Conservation (phyloP, 73 alveolate genomes). For the Paramecium octaurelia region DNA sequence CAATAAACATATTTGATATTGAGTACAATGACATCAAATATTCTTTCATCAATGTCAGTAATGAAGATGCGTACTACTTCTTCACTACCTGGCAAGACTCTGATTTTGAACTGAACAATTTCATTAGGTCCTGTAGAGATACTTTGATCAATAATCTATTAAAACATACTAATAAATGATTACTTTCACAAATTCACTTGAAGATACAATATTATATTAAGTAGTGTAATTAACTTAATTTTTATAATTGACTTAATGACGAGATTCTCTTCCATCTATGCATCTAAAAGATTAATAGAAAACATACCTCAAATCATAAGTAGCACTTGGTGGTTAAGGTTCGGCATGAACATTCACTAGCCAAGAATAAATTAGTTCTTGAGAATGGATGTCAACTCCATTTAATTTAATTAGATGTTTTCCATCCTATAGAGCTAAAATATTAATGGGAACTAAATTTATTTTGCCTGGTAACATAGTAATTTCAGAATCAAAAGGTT, state of each 20-base stretch:
- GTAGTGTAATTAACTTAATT: neutral
- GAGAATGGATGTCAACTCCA: slow-evolving; percentile 18
- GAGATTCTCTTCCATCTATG: slow-evolving; percentile 19
- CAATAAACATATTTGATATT: slow-evolving; percentile 46
- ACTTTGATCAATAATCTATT: neutral
- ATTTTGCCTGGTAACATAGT: slow-evolving; percentile 30
- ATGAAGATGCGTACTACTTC: neutral
- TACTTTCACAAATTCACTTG: slow-evolving; percentile 22
- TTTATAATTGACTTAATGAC: neutral
- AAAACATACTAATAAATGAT: neutral
- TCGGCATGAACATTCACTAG: neutral
- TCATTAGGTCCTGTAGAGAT: slow-evolving; percentile 38
- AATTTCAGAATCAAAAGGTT: neutral
- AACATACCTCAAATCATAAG: slow-evolving; percentile 8
- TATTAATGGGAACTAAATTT: neutral
- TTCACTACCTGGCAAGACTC: slow-evolving; percentile 20
- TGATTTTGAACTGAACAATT: slow-evolving; percentile 17
- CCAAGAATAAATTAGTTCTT: slow-evolving; percentile 34
- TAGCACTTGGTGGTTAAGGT: neutral
- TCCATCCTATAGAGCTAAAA: neutral
- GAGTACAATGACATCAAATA: slow-evolving; percentile 6
- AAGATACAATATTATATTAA: neutral
- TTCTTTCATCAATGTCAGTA: slow-evolving; percentile 42
- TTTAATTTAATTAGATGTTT: neutral
- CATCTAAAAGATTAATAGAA: neutral